A percentile compares a stretch with the other conserved stretches of the same genome.
phyloP scores from a whole-genome alignment of 352 stramenopile genomes.

The Pythium chondricola region DNA sequence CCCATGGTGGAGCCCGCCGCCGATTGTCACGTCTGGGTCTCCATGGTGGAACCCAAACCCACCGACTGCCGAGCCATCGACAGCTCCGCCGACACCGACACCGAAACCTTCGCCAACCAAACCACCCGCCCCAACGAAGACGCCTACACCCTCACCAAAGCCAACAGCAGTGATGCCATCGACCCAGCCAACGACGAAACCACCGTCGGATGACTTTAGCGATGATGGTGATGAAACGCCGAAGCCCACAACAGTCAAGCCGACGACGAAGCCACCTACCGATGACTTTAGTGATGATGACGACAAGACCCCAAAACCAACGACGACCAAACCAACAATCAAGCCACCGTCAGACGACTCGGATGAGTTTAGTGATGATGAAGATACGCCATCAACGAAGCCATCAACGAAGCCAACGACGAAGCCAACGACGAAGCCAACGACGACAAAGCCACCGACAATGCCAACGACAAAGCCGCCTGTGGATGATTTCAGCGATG shows the following conservation, averaged over 20 bases:
- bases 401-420: slow-evolving; percentile 5
- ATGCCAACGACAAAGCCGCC: not conserved
- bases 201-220: not conserved
- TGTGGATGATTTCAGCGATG: not conserved
- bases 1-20: not conserved
- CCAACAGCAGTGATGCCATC: not conserved
- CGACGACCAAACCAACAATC: not conserved
- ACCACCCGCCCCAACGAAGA: not conserved
- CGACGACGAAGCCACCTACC: not conserved
- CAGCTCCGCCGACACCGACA: not conserved
- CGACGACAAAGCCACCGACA: not conserved
- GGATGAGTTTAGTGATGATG: not conserved
- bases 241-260: not conserved
- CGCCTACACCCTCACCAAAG: not conserved
- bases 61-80: not conserved
- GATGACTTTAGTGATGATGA: not conserved
- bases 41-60: not conserved
- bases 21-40: not conserved
- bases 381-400: not conserved
- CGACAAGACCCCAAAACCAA: not conserved
- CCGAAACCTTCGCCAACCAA: not conserved
- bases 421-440: not conserved
- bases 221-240: not conserved
- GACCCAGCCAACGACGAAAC: not conserved
- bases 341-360: not conserved